Evolutionary conservation across 75 land plant genomes (phyloP).

Genomic region (Sequoiadendron giganteum): DNA sequence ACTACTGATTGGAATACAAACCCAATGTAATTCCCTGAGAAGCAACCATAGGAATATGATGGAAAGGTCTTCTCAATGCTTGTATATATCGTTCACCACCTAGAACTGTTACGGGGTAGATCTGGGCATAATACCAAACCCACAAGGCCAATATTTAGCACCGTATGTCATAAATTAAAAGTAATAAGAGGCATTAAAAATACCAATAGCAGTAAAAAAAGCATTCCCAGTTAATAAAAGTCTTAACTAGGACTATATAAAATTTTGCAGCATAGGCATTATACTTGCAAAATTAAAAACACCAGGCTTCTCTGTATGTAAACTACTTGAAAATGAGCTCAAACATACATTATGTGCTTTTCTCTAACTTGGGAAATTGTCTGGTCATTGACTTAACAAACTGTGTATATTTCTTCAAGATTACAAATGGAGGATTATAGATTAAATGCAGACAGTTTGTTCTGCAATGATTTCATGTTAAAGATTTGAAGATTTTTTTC

Average conservation of each 20-base stretch:
- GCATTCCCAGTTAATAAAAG: neutral
- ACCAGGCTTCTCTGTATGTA: neutral
- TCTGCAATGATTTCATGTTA: neutral
- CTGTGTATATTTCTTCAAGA: neutral
- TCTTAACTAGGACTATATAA: neutral
- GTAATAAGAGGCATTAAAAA: neutral
- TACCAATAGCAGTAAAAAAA: neutral
- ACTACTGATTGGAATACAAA: conserved; percentile 13
- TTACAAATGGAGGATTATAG: neutral
- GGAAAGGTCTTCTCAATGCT: conserved; percentile 59
- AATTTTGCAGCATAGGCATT: neutral
- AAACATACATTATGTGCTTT: neutral
- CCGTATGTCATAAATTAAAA: neutral
- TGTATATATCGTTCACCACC: conserved; percentile 70
- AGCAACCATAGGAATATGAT: conserved; percentile 79
- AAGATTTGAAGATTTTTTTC: neutral
- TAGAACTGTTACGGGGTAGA: conserved; percentile 75
- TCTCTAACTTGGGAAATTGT: neutral
- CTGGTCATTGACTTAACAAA: neutral
- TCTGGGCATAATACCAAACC: conserved; percentile 24
- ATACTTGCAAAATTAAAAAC: neutral
- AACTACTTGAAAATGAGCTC: neutral
- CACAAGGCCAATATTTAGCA: neutral
- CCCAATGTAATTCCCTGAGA: conserved; percentile 79
- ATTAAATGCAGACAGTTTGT: neutral